Evolutionary conservation across 2,329 filamentous ascomycete genomes (phyloP).

Genomic region (Sphaceloma murrayae): DNA sequence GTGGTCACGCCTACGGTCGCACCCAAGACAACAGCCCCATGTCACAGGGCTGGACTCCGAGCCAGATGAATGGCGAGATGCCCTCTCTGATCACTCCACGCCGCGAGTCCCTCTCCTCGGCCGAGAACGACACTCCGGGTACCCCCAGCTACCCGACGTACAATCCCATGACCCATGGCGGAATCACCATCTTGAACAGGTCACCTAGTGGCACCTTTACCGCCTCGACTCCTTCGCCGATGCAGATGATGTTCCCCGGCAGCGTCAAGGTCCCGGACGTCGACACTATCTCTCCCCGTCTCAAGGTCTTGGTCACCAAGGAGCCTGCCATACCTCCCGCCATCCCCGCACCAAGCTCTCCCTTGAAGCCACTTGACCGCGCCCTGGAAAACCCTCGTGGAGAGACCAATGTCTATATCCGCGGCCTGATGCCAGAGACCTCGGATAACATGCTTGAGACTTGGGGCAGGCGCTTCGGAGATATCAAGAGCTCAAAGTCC

Average conservation of each 20-base stretch:
- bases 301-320: conserved; percentile 45
- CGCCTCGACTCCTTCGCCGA: conserved; percentile 42
- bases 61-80: conserved; percentile 38
- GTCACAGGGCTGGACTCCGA: conserved; percentile 38
- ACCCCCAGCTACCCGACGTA: conserved; percentile 40
- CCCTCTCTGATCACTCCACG: conserved; percentile 44
- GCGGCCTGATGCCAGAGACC: conserved; percentile 87
- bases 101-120: conserved; percentile 43
- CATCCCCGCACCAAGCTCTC: conserved; percentile 79
- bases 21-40: conserved; percentile 39
- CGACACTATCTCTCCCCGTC: conserved; percentile 36
- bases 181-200: conserved; percentile 40
- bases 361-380: conserved; percentile 82
- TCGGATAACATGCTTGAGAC: conserved; percentile 78
- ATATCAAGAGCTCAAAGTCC: conserved; percentile 93
- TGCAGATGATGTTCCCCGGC: conserved; percentile 38
- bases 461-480: conserved; percentile 81
- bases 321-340: conserved; percentile 79
- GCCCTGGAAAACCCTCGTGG: conserved; percentile 90
- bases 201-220: conserved; percentile 41
- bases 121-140: conserved; percentile 43
- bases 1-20: conserved; percentile 35
- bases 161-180: conserved; percentile 30
- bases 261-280: conserved; percentile 31
- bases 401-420: conserved; percentile 97